Percentiles rank a stretch among this genome's conserved stretches.
These are phyloP conservation scores for Scheffersomyces lignicola DNA, from an alignment of 1,139 yeast genomes.

Conservation along the genomic window DNA sequence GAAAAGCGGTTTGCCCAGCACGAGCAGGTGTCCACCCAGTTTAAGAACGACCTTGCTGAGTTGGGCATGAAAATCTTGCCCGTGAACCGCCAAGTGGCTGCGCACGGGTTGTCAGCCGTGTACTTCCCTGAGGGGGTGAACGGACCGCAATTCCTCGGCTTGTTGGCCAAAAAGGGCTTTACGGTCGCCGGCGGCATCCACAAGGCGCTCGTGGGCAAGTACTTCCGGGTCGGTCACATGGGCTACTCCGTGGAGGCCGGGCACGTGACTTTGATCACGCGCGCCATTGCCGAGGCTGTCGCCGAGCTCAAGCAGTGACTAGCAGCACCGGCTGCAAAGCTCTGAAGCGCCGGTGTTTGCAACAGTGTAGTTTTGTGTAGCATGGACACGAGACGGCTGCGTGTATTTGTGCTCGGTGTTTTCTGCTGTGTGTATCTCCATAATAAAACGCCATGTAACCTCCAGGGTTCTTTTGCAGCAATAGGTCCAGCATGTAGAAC, in stretches of 20 bases:
- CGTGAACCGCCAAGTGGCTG: constrained; percentile 58
- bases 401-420: too few relatives aligned
- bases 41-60: constrained; percentile 57
- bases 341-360: too few relatives aligned
- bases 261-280: constrained; percentile 37
- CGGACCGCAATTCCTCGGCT: constrained; percentile 60
- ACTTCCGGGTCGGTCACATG: constrained; percentile 96
- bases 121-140: constrained; percentile 78
- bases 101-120: constrained; percentile 86
- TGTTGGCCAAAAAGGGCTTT: constrained; percentile 65
- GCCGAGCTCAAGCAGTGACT: constrained; percentile 25
- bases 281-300: constrained; percentile 39
- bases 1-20: constrained; percentile 67
- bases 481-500: too few relatives aligned
- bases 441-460: too few relatives aligned
- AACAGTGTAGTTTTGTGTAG: too few relatives aligned
- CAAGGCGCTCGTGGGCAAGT: constrained; percentile 74
- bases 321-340: too few relatives aligned
- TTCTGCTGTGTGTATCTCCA: too few relatives aligned
- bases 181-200: constrained; percentile 91
- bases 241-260: constrained; percentile 56
- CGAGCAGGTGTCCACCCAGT: constrained; percentile 57
- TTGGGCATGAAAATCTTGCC: constrained; percentile 75
- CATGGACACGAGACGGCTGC: too few relatives aligned
- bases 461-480: too few relatives aligned